Evolutionary conservation across 2,329 filamentous ascomycete genomes (phyloP), one percentile per base, ranked within the genome.

Genomic region (Beauveria rudraprayagi): DNA sequence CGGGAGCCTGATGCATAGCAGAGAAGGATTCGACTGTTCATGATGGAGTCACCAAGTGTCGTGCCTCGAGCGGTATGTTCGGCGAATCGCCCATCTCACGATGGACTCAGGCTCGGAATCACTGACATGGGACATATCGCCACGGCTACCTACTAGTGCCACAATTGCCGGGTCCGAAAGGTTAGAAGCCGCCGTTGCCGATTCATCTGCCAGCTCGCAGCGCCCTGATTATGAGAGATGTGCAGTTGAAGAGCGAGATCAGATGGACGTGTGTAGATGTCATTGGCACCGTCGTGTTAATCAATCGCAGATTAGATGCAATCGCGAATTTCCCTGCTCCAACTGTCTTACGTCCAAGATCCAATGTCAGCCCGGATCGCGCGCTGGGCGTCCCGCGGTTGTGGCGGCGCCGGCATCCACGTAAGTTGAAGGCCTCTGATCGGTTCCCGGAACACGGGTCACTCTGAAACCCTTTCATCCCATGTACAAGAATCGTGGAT

Each of bases 311-410:
- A 66, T 64, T 17, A 60, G 64, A 57, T 66, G 65, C 48, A 66
- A 66, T 30, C 60, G 65, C 56, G 62, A 66, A 19, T 41, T 50
- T 16, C 65, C 65, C 19, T 66, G 65, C 61, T 66, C 65, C 40
- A 66, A 66, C 40, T 66, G 65, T 47, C 50, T 66, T 8, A 66
- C 65, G 5, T 66, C 65, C 16, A 65, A 63, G 8, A 65, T 66
- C 16, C 51, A 60, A 14, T 66, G 65, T 43, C 62, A 62, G n/a
- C 62, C 65, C 26, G 63, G 55, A 53, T 19, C 54, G 40, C 54
- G 55, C 40, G 55, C 48, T 28, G 61, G 61, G 34, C 47, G 55
- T 34, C 28, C 61, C 55, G 55, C 61, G 54, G 41, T 43, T 5
- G 48, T 54, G 58, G 58, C 43, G 10, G 54, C 50, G n/a, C 50